phyloP scores from a whole-genome alignment of 352 stramenopile species.

The Blastocystis hominis region DNA sequence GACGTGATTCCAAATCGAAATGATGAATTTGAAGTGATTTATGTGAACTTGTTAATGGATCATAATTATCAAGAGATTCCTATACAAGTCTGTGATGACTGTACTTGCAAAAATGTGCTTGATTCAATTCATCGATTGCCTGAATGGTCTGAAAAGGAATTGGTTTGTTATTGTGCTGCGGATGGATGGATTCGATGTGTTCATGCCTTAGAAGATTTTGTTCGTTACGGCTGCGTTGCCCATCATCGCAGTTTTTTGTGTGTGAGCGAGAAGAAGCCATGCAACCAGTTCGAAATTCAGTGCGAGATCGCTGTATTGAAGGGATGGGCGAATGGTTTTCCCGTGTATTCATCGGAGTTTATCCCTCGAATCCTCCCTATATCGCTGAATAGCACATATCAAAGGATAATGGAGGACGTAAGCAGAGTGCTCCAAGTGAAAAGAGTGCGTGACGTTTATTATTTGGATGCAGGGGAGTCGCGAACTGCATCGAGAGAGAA shows the following conservation, averaged over 20 bases:
- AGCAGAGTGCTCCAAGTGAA: background rate
- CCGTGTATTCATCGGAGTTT: background rate
- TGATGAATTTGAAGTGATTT: background rate
- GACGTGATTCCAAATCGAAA: background rate
- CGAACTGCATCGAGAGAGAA: background rate
- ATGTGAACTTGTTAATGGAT: slow-evolving; percentile 34
- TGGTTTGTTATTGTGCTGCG: background rate
- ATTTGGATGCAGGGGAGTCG: background rate
- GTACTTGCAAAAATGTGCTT: background rate
- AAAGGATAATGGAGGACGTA: background rate
- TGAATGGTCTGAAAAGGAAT: background rate
- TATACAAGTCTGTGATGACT: background rate
- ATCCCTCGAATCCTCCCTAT: slow-evolving; percentile 12
- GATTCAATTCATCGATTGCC: background rate
- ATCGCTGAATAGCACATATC: background rate
- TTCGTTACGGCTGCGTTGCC: background rate
- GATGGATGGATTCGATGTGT: background rate
- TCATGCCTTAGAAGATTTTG: background rate
- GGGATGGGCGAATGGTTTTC: background rate
- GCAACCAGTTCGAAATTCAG: background rate
- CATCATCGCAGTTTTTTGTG: background rate
- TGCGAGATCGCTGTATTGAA: background rate
- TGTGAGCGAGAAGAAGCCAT: background rate
- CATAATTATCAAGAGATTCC: background rate
- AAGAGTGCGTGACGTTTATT: background rate